Percentiles rank a stretch among this genome's conserved stretches.
Conservation (phyloP, 352 stramenopile genomes). For the Stramenopiles sp. region DNA sequence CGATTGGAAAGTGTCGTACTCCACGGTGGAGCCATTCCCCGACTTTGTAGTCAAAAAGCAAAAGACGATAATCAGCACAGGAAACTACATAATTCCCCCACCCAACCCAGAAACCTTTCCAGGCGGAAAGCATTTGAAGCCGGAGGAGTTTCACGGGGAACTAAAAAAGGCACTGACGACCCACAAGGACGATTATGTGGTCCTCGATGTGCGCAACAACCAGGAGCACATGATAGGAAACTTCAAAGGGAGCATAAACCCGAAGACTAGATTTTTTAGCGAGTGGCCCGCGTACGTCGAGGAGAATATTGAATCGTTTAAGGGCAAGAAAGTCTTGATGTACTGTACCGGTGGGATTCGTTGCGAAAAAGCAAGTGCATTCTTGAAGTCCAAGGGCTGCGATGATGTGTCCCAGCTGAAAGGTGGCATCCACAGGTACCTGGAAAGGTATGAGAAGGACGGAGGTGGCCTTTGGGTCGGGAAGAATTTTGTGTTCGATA, state of each 20-base stretch:
- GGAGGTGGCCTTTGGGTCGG: constrained; percentile 36
- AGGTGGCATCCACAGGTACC: constrained; percentile 19
- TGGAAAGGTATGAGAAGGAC: constrained; percentile 37
- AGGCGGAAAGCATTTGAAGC: constrained; percentile 34
- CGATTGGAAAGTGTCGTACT: constrained; percentile 55
- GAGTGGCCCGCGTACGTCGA: constrained; percentile 34
- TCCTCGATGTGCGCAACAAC: constrained; percentile 28
- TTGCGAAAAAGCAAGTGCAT: constrained; percentile 36
- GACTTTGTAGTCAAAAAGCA: constrained; percentile 43
- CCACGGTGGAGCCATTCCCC: constrained; percentile 33
- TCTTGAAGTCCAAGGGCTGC: constrained; percentile 33
- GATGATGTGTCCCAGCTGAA: constrained; percentile 28
- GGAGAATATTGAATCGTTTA: not conserved
- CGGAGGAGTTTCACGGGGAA: constrained; percentile 44
- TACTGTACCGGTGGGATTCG: constrained; percentile 48
- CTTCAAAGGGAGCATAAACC: constrained; percentile 41
- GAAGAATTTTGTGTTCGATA: constrained; percentile 53
- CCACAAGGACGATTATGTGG: constrained; percentile 11
- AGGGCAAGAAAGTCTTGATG: constrained; percentile 29
- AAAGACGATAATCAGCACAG: constrained; percentile 49
- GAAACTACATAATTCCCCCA: constrained; percentile 19
- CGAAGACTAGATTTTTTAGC: constrained; percentile 45
- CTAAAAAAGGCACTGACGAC: constrained; percentile 22
- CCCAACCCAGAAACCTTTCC: constrained; percentile 7
- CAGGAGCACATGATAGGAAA: constrained; percentile 48